These are phyloP conservation scores for Boletellus ananiceps DNA, from an alignment of 768 basidiomycete species.

Conservation along the genomic window DNA sequence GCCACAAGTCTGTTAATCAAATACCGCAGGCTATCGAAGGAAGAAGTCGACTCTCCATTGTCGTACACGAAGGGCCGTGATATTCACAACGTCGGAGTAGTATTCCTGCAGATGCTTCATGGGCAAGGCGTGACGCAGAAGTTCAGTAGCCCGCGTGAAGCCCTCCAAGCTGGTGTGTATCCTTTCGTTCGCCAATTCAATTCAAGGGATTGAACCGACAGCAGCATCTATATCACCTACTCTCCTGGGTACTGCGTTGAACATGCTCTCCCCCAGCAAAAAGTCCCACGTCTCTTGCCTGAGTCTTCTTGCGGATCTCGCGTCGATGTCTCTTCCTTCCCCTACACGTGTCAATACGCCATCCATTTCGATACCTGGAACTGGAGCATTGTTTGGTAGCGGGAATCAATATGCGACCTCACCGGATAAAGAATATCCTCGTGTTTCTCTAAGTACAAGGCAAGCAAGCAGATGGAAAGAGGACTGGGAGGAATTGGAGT, in stretches of 20 bases:
- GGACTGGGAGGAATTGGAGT: slow-evolving; percentile 91
- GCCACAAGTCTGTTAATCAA: not conserved
- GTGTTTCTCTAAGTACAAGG: slow-evolving; percentile 34
- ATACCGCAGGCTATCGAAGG: slow-evolving; percentile 61
- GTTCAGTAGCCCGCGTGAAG: slow-evolving; percentile 52
- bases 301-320: slow-evolving; percentile 54
- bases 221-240: slow-evolving; percentile 51
- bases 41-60: slow-evolving; percentile 75
- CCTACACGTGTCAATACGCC: slow-evolving; percentile 15
- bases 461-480: slow-evolving; percentile 82
- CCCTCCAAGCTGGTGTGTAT: slow-evolving; percentile 48
- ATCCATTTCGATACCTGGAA: slow-evolving; percentile 22
- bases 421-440: slow-evolving; percentile 65
- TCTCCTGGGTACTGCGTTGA: slow-evolving; percentile 47
- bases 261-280: slow-evolving; percentile 58
- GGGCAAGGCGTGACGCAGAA: slow-evolving; percentile 62
- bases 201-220: not conserved
- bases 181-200: not conserved
- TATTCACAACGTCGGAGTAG: slow-evolving; percentile 75
- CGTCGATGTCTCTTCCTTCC: slow-evolving; percentile 35
- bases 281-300: slow-evolving; percentile 55
- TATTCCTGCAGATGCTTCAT: slow-evolving; percentile 82
- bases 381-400: slow-evolving; percentile 48
- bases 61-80: slow-evolving; percentile 75
- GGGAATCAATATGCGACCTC: slow-evolving; percentile 40